Evolutionary conservation across 176 grass and related monocot species (phyloP).

Genomic region (Melocanna baccifera): DNA sequence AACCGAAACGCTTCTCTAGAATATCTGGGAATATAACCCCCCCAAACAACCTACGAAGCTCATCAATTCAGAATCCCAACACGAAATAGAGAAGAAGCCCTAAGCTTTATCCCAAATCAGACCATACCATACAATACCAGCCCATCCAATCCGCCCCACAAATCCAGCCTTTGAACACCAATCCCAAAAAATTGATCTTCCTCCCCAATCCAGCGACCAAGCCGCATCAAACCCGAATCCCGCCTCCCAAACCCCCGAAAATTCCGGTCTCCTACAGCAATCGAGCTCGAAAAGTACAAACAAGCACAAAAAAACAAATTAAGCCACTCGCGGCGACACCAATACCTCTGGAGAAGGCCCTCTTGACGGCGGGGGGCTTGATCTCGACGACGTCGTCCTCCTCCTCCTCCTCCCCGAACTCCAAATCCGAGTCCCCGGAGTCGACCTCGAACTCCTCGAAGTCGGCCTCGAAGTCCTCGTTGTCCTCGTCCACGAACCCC

Average conservation of each 20-base stretch:
- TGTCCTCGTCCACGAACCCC: slow-evolving; percentile 23
- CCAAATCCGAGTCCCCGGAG: slow-evolving; percentile 45
- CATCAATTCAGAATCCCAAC: background rate
- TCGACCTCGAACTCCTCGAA: slow-evolving; percentile 57
- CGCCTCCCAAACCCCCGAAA: background rate
- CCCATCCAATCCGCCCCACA: background rate
- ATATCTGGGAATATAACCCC: background rate
- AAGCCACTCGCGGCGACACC: background rate
- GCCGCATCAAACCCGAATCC: background rate
- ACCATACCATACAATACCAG: background rate
- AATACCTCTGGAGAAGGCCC: slow-evolving; percentile 47
- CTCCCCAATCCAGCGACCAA: slow-evolving; percentile 4
- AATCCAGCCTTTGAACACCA: background rate
- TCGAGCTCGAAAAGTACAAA: background rate
- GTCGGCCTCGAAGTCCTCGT: slow-evolving; percentile 75
- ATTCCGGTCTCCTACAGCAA: slow-evolving; percentile 13
- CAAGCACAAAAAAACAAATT: background rate
- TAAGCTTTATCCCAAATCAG: background rate
- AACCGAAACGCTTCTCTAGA: background rate
- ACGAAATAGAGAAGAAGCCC: background rate
- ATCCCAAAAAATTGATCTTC: background rate
- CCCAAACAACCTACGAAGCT: background rate
- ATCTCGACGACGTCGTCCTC: slow-evolving; percentile 53
- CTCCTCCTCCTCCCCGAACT: background rate
- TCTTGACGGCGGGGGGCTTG: slow-evolving; percentile 40